Conservation (phyloP, 495 filamentous ascomycete genomes). For the Barbatosphaeria neglecta region DNA sequence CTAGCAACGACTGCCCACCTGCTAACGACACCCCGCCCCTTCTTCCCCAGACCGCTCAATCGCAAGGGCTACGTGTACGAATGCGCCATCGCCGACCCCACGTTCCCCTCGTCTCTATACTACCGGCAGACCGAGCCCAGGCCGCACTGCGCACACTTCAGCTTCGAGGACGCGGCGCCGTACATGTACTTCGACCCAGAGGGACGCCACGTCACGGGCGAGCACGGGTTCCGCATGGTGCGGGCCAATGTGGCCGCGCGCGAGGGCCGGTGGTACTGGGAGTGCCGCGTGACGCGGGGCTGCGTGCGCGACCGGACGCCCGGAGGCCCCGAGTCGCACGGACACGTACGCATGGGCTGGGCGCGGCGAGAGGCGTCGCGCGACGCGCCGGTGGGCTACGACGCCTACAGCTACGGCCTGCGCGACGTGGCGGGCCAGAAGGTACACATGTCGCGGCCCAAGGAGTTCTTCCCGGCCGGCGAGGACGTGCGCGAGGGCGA, state of each 20-base stretch:
- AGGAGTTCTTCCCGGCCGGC: slow-evolving; percentile 68
- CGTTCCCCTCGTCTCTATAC: slow-evolving; percentile 76
- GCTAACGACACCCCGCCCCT: no score
- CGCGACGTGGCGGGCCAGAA: slow-evolving; percentile 83
- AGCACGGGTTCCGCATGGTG: slow-evolving; percentile 73
- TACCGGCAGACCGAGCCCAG: slow-evolving; percentile 77
- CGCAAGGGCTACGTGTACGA: slow-evolving; percentile 86
- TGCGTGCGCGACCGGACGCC: slow-evolving; percentile 29
- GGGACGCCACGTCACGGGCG: slow-evolving; percentile 53
- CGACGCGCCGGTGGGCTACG: slow-evolving; percentile 88
- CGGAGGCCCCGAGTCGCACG: slow-evolving; percentile 32
- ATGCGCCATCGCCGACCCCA: slow-evolving; percentile 79
- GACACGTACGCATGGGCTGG: slow-evolving; percentile 84
- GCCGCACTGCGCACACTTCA: slow-evolving; percentile 71
- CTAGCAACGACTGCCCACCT: no score
- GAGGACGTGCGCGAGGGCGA: slow-evolving; percentile 72
- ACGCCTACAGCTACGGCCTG: slow-evolving; percentile 92
- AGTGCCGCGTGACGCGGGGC: slow-evolving; percentile 73
- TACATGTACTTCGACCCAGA: slow-evolving; percentile 56
- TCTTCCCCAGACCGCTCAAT: slow-evolving; percentile 60
- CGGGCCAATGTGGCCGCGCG: slow-evolving; percentile 83
- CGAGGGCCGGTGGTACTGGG: slow-evolving; percentile 90
- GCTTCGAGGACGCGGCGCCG: slow-evolving; percentile 81
- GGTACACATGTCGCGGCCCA: slow-evolving; percentile 83
- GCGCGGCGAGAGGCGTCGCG: slow-evolving; percentile 81